Base-by-base conservation (phyloP, 139 green algal genomes). In the Medakamo hakoo region DNA sequence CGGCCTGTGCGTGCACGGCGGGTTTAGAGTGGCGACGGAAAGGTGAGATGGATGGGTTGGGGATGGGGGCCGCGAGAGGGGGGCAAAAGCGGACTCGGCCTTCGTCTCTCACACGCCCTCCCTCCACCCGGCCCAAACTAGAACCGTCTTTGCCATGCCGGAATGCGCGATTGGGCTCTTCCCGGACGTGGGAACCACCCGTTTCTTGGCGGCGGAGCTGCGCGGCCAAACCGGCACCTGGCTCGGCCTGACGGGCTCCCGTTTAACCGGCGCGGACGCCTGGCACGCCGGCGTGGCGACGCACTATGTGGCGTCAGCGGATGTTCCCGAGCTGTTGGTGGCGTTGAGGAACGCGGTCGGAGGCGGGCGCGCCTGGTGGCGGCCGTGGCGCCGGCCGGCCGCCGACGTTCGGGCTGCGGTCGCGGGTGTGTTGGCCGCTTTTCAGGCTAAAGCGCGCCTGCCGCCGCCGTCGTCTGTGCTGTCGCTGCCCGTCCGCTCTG, bases 121-220 rank as follows among this genome's bases (percentile, higher is more conserved):
- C 19, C 23, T 4, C n/a, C 57, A 48, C 4, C 30, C 2, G 60
- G 60, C 78, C n/a, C n/a, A n/a, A n/a, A n/a, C n/a, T n/a, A 94
- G 83, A 60, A 91, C 82, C 2, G 27, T 97, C 18, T 95, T 96
- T 71, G 88, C 92, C 4, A 98, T 98, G 92, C 92, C 92, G n/a
- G 92, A 98, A 77, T 84, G 71, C 25, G 86, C 71, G 59, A 97
- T 98, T 30, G 92, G 92, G 0, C 78, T 98, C n/a, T 93, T 93
- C 67, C 87, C 90, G 2, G 92, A 98, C 63, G 80, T 98, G 0
- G 92, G 92, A 5, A 83, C 78, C 2, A 87, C 83, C 2, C 82
- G 77, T 64, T 95, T 96, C 67, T 82, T 97, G 55, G 67, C 72
- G 1, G 63, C 68, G 22, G 73, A 92, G 56, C 77, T 70, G 0